phyloP scores from a whole-genome alignment of 176 grass and related monocot species.

The Lolium rigidum region DNA sequence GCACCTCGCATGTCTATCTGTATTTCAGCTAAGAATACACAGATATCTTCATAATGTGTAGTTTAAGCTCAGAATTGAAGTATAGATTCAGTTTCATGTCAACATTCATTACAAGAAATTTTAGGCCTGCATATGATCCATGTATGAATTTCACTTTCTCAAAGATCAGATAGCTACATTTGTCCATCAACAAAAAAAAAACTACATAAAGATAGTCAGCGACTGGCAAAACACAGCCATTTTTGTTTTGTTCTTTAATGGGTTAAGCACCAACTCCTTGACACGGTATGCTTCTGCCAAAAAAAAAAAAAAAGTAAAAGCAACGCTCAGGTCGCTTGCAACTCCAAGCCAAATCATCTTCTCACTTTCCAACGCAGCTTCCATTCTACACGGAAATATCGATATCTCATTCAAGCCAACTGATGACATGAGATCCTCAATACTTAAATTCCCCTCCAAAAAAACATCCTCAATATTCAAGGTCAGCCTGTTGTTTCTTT shows the following conservation, averaged over 20 bases:
- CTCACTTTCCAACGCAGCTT: neutral
- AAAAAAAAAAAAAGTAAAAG: neutral
- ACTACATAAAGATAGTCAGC: neutral
- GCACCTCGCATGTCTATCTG: neutral
- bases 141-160: conserved; percentile 1
- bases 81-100: neutral
- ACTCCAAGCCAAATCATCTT: neutral
- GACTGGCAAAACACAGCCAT: neutral
- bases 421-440: conserved; percentile 72
- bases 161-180: neutral
- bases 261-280: neutral
- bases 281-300: neutral
- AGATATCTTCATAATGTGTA: neutral
- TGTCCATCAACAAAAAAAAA: neutral
- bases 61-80: neutral
- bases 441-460: conserved; percentile 18
- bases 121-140: neutral
- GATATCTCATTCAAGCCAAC: conserved; percentile 63
- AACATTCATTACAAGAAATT: neutral
- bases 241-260: conserved; percentile 9
- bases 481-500: conserved; percentile 57
- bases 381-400: neutral
- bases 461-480: conserved; percentile 40
- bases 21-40: neutral
- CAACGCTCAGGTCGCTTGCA: neutral